Conservation (phyloP, 257 asterid species). For the Mentha longifolia region DNA sequence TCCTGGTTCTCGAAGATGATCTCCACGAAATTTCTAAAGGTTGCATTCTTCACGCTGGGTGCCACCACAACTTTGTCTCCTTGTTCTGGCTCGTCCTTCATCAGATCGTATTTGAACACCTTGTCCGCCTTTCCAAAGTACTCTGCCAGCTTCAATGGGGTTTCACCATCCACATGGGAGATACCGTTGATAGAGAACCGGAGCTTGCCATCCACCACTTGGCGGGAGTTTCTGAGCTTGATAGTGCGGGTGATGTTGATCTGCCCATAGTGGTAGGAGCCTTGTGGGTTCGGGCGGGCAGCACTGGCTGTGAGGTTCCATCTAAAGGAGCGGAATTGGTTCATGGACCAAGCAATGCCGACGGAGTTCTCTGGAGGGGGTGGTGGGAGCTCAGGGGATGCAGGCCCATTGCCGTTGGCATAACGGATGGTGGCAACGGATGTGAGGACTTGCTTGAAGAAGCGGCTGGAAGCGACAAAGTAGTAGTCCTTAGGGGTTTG, state of each 20-base stretch:
- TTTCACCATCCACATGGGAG: conserved; percentile 50
- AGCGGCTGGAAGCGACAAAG: conserved; percentile 51
- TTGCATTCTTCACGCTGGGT: conserved; percentile 50
- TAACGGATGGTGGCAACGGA: conserved; percentile 48
- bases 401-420: conserved; percentile 39
- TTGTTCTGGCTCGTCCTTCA: conserved; percentile 48
- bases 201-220: conserved; percentile 47
- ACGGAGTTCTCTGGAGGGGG: conserved; percentile 49
- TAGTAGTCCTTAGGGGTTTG: conserved; percentile 53
- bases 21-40: conserved; percentile 52
- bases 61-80: conserved; percentile 28
- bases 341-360: conserved; percentile 60
- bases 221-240: conserved; percentile 44
- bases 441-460: conserved; percentile 39
- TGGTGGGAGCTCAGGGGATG: conserved; percentile 49
- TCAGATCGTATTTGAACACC: conserved; percentile 44
- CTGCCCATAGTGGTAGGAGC: conserved; percentile 59
- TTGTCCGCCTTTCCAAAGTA: conserved; percentile 47
- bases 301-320: conserved; percentile 66
- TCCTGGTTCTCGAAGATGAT: conserved; percentile 53
- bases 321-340: conserved; percentile 63
- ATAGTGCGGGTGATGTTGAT: conserved; percentile 68
- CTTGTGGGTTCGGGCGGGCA: conserved; percentile 69
- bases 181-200: conserved; percentile 53
- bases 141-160: conserved; percentile 62